Base-by-base conservation (phyloP, 2,329 filamentous ascomycete species). In the Arthrobotrys musiformis region DNA sequence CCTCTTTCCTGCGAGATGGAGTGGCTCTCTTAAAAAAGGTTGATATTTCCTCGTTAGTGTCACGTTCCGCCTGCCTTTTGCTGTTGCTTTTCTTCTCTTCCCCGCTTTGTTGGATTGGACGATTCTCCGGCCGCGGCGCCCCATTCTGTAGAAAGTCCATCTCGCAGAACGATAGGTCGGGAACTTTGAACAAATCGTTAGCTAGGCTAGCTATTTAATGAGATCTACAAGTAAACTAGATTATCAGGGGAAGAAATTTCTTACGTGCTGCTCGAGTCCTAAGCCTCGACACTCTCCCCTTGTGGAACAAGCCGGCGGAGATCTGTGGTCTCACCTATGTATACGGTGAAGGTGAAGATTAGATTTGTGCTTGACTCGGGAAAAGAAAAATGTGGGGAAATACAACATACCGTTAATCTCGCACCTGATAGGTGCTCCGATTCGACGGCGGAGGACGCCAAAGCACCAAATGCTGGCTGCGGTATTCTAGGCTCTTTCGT, bases 381-480 rank as follows among this genome's bases (percentile, higher is more conserved):
- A 56, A 54, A 42, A 17, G 46, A 11, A 22, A 42, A 63, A 37
- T 70, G 66, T 60, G 73, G 73, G 66, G 73, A 77, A 67, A 28
- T 26, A 33, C 15, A 52, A 61, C 17, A 37, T 56, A 77, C 73
- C 28, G 60, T 77, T 44, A 77, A 24, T 30, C 73, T 67, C 19
- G 50, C 60, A 33, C 60, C 50, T 37, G 73, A 66, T 35, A 77
- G 35, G 61, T 67, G 24, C 37, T 61, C 66, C 26, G 73, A 77
- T 58, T 77, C 73, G 19, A 77, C 66, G 15, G 66, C 66, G n/a
- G 73, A 77, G 15, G 73, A 77, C 35, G 66, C 60, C 60, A 77
- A 58, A 33, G 24, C 52, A 44, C 73, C 73, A 48, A 77, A 77
- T 2, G 73, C 66, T 56, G 66, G 73, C 52, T 61, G 48, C 30